These are phyloP conservation scores for Tolypocladium paradoxum DNA, from an alignment of 2,329 filamentous ascomycete genomes.

Conservation along the genomic window DNA sequence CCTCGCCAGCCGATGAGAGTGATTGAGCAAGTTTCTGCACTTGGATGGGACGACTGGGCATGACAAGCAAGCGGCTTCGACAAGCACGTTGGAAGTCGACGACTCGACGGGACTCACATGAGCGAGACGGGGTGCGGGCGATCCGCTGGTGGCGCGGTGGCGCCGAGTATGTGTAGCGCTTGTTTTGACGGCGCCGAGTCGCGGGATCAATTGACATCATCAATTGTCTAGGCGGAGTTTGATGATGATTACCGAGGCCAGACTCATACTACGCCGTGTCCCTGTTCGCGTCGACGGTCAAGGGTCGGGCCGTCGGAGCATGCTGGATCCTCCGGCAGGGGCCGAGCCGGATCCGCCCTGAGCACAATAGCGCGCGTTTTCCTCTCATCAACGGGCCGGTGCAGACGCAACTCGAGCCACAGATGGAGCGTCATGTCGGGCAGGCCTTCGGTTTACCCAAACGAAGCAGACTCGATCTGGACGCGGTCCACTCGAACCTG, in stretches of 20 bases:
- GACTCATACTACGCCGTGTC: too few relatives aligned
- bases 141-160: neutral
- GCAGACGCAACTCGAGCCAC: neutral
- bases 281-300: too few relatives aligned
- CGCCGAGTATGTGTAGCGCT: neutral
- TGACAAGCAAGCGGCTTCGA: too few relatives aligned
- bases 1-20: slow-evolving; percentile 1
- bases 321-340: neutral
- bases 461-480: neutral
- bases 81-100: too few relatives aligned
- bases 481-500: neutral
- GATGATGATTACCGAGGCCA: too few relatives aligned
- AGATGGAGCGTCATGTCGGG: neutral
- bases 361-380: neutral
- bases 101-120: too few relatives aligned
- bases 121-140: neutral
- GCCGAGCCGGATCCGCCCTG: neutral
- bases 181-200: neutral
- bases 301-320: neutral
- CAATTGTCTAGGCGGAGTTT: too few relatives aligned
- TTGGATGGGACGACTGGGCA: neutral
- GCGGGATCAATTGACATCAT: too few relatives aligned
- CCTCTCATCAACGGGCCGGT: neutral
- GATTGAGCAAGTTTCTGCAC: slow-evolving; percentile 9
- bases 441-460: neutral